Evolutionary conservation across 1,284 basidiomycete species (phyloP).

Genomic region (Rhodofomes roseus): DNA sequence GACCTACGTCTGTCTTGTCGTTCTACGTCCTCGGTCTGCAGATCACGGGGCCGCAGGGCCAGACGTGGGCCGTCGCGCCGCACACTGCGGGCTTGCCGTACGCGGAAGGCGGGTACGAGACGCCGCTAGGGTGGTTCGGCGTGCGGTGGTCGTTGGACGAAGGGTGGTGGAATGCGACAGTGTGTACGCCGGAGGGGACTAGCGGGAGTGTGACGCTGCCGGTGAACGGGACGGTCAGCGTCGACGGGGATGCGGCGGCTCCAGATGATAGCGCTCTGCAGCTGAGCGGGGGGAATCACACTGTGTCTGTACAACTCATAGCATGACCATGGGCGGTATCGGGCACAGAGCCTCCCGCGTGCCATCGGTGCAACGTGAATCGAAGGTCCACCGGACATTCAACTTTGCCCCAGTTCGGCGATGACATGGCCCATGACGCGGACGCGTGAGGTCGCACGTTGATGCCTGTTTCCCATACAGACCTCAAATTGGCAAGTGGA

Average conservation of each 20-base stretch:
- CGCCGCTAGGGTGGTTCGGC: slow-evolving; percentile 40
- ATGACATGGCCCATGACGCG: too few species aligned
- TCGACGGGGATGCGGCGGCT: slow-evolving; percentile 19
- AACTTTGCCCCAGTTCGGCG: too few species aligned
- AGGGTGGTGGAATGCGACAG: slow-evolving; percentile 20
- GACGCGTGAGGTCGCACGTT: too few species aligned
- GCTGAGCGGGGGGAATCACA: background rate
- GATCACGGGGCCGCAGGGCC: slow-evolving; percentile 35
- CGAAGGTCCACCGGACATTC: too few species aligned
- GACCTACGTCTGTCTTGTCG: slow-evolving; percentile 34
- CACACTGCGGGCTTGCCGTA: slow-evolving; percentile 35
- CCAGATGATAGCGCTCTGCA: background rate
- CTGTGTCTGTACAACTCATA: background rate
- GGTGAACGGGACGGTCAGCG: slow-evolving; percentile 25
- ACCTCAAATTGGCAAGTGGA: too few species aligned
- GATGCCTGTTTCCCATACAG: too few species aligned
- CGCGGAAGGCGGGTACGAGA: slow-evolving; percentile 42
- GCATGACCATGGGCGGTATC: too few species aligned
- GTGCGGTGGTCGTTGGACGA: slow-evolving; percentile 28
- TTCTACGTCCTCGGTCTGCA: slow-evolving; percentile 43
- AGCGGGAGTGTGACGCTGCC: slow-evolving; percentile 29
- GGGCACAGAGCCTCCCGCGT: too few species aligned
- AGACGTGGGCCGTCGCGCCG: slow-evolving; percentile 38
- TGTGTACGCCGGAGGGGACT: slow-evolving; percentile 33
- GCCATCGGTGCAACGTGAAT: too few species aligned